phyloP scores from a whole-genome alignment of 2,329 filamentous ascomycete species.

The Rhinocladiella mackenziei region DNA sequence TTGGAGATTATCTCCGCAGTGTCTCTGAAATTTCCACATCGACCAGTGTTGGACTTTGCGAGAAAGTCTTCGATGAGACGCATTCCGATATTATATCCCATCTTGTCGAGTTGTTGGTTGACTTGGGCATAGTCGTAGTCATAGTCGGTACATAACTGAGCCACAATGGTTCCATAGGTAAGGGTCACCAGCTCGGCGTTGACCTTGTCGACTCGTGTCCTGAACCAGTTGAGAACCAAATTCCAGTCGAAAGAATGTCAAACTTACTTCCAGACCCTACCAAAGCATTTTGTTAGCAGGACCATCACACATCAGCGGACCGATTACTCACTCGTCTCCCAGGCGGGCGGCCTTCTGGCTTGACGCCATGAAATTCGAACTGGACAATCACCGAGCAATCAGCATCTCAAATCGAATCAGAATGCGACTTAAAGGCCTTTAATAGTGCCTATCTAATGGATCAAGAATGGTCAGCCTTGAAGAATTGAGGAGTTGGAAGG shows the following conservation, averaged over 20 bases:
- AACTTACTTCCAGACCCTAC: constrained; percentile 87
- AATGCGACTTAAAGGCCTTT: neutral
- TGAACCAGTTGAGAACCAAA: constrained; percentile 38
- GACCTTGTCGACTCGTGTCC: constrained; percentile 93
- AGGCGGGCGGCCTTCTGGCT: constrained; percentile 62
- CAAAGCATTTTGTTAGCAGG: constrained; percentile 28
- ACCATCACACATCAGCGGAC: constrained; percentile 2
- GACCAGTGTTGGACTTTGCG: constrained; percentile 84
- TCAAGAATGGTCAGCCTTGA: too few species aligned
- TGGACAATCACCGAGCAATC: neutral
- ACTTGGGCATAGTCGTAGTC: constrained; percentile 91
- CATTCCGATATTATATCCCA: constrained; percentile 98
- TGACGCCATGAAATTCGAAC: constrained; percentile 20
- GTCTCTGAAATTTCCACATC: constrained; percentile 89
- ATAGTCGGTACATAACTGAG: constrained; percentile 93
- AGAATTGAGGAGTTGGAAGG: too few species aligned
- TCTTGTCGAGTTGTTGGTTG: constrained; percentile 96
- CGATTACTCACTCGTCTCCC: constrained; percentile 65
- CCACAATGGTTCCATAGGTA: constrained; percentile 96
- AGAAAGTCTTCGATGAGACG: constrained; percentile 96
- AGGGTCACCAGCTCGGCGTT: constrained; percentile 96
- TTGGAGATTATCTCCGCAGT: constrained; percentile 96
- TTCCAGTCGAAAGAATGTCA: neutral
- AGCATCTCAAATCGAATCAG: constrained; percentile 8
- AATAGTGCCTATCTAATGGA: too few species aligned